Evolutionary conservation across 257 asterid genomes (phyloP), one percentile per base, ranked within the genome.

Genomic region (Fraxinus anomala): DNA sequence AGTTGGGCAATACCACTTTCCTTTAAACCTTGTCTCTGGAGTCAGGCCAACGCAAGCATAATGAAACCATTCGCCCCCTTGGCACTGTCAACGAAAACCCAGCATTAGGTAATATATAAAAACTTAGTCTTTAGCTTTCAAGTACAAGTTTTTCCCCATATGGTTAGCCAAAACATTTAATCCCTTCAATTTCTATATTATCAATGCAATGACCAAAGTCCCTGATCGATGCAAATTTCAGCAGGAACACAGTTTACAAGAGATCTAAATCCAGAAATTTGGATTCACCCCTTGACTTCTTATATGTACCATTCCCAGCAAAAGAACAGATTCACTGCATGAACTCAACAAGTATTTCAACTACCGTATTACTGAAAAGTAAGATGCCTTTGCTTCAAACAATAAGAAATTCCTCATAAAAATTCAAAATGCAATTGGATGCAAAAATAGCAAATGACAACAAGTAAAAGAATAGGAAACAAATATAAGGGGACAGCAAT

Each of bases 31-130:
- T 1, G 99, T 96, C 91, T 96, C 99, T 0, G 97, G 97, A 36
- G 97, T 89, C 68, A 94, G 92, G 78, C 96, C 98, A 44, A 96
- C 99, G 74, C 99, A 96, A n/a, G 97, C 82, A 75, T 96, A 96
- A 83, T 96, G 99, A 79, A 96, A 96, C 99, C 99, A 96, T 82
- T 96, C 99, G 16, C 99, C 99, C 37, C 98, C 99, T 91, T 92
- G 97, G 87, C 99, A 96, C 97, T 94, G 90, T 54, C 74, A 68
- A 59, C 1, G 42, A 51, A 51, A 73, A 67, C 4, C 1, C n/a
- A 42, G 77, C 67, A 69, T 80, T 75, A 81, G 81, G 30, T 79
- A 70, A 59, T 1, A 24, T 0, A 24, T 0, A 24, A 12, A 69
- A 19, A 61, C 36, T 4, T 26, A n/a, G 6, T 39, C 30, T 11